A percentile compares a stretch with the other conserved stretches of the same genome.
phyloP scores from a whole-genome alignment of 2,329 filamentous ascomycete genomes.

The Diaporthe citriasiana region DNA sequence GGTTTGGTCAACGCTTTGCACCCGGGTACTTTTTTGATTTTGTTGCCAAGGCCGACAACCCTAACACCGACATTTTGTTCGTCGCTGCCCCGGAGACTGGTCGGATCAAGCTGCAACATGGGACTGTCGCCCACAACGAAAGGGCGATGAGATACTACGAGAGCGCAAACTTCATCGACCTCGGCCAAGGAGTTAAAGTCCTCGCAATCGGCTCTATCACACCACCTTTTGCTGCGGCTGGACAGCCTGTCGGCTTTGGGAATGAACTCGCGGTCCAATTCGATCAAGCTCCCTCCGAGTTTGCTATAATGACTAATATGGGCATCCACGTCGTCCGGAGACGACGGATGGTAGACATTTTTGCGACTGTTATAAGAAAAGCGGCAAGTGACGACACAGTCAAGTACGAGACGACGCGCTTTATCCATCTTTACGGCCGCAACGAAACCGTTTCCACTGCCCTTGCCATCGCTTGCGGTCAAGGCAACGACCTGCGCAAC shows the following conservation, averaged over 20 bases:
- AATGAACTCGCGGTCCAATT: conserved; percentile 98
- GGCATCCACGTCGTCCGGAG: conserved; percentile 90
- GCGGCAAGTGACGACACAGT: conserved; percentile 83
- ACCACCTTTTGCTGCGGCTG: conserved; percentile 77
- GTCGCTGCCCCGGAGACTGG: conserved; percentile 90
- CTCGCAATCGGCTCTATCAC: conserved; percentile 86
- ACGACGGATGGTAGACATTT: conserved; percentile 89
- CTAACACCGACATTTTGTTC: conserved; percentile 79
- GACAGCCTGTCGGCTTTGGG: conserved; percentile 83
- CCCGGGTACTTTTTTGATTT: conserved; percentile 95
- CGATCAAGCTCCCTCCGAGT: conserved; percentile 83
- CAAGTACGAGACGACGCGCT: conserved; percentile 84
- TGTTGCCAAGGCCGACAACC: conserved; percentile 67
- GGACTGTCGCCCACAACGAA: conserved; percentile 55
- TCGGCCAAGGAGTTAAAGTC: conserved; percentile 74
- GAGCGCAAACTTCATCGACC: conserved; percentile 82
- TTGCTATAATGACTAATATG: conserved; percentile 91
- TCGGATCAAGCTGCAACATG: conserved; percentile 76
- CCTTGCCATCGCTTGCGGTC: conserved; percentile 93
- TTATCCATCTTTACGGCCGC: conserved; percentile 88
- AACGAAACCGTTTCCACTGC: conserved; percentile 92
- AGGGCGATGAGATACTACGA: conserved; percentile 76
- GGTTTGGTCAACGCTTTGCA: conserved; percentile 74
- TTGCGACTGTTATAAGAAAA: conserved; percentile 83
- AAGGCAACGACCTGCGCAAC: conserved; percentile 81